Base-by-base conservation (phyloP, 75 land plant species). In the Adiantum capillusveneris region DNA sequence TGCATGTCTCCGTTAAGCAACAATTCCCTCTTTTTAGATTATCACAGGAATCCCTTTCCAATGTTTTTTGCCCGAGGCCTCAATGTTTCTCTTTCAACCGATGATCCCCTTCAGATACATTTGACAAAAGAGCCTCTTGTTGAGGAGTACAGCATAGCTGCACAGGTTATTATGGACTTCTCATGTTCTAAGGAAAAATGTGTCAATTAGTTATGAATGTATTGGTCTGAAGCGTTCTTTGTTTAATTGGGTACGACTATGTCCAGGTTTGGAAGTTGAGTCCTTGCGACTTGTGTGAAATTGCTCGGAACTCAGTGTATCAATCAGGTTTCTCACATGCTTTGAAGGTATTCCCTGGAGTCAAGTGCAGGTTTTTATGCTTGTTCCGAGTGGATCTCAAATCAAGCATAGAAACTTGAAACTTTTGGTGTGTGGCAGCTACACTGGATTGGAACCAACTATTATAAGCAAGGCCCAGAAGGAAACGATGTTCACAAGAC, bases 41-140 rank as follows among this genome's bases (percentile, higher is more conserved):
- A 78, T 44, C 79, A 78, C 59, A 67, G 81, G 31, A 78, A 78
- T 36, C 79, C 81, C 28, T 78, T 78, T 34, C 79, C 81, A 6
- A 75, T 75, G 79, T 78, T 78, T 45, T 78, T 78, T 64, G 55
- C 81, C 18, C 73, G 81, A 22, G 81, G 81, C 16, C 79, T 78
- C 26, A 78, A 78, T 64, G 81, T 78, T 7, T 78, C 73, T 1
- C 68, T 78, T 14, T 78, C 81, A 29, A 78, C 81, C 6, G 81
- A 78, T 53, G 81, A 78, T 37, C 81, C 81, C 3, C 71, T 78
- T 20, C 81, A 78, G 59, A 78, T 78, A n/a, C 79, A 78, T 44
- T 65, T 78, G 11, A 78, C 81, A 25, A 78, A 69, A 41, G 81
- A 78, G 42, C 79, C 81, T 49, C 68, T 78, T 16, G 79, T 78